Base-by-base conservation (phyloP, 257 asterid species). In the Verbascum thapsus region DNA sequence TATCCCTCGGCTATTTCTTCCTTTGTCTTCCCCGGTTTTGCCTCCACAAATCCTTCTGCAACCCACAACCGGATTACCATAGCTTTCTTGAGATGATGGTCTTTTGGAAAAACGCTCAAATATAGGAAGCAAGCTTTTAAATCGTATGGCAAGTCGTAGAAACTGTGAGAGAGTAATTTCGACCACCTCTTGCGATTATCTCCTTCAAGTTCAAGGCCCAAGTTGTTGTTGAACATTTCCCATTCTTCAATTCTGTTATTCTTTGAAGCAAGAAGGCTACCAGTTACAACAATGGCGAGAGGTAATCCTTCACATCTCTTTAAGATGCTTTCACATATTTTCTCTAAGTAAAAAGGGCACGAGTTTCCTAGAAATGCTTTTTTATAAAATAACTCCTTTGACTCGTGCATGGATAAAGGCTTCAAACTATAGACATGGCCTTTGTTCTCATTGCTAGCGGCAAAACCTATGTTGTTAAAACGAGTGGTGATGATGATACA, bases 31-130 rank as follows among this genome's bases (percentile, higher is more conserved):
- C 69, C 59, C n/a, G 30, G 30, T 62, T 15, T 45, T 49, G 13
- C 61, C 16, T 51, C 65, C n/a, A 69, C 66, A 50, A 74, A 58
- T 47, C 76, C 72, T 48, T 69, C 80, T 5, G 73, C 58, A 23
- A 53, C 15, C 80, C 76, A 74, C n/a, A 65, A 9, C 9, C 66
- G 44, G 22, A 49, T 53, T 3, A 64, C 8, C 1, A 18, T 55
- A 12, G 15, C 13, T n/a, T 19, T 9, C 3, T 19, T 16, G 12
- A 66, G 34, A 0, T 0, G 1, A 9, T 37, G n/a, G 48, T 64
- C 72, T 55, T 65, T 70, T 2, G 70, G 76, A 22, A 20, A 58
- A 61, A 12, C 30, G 34, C 67, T 61, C 3, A 23, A 4, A 17
- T 52, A 52, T 11, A 52, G 20, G 58, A 52, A 52, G 23, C 69